Base-by-base conservation (phyloP, 345 rosid genomes). In the Dovyalis caffra region DNA sequence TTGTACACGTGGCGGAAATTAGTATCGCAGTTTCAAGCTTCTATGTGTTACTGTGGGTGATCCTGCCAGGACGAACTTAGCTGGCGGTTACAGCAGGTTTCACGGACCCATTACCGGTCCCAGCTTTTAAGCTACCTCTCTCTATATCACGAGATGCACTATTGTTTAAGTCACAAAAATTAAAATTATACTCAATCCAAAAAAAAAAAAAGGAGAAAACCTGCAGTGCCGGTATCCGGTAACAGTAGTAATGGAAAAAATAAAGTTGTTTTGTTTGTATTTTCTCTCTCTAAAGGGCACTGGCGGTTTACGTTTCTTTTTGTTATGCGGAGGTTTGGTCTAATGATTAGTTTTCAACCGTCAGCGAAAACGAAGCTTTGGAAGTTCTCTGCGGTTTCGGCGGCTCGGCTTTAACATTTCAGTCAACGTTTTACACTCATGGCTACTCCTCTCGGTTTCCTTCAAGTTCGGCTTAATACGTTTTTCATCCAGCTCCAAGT, bases 291-390 rank as follows among this genome's bases (percentile, higher is more conserved):
- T 15, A 32, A 15, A 40, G 10, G 35, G 37, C 66, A 68, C 40
- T 47, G 72, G 76, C 10, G 67, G 20, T 18, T 4, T 43, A 21
- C 47, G 51, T 29, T n/a, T 53, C 34, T 23, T 14, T 53, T 38
- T 38, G 79, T 79, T 66, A 78, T 72, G 73, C 64, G 81, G 88
- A 80, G 89, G 90, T 67, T n/a, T 77, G 81, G 86, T 76, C 80
- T 77, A 82, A 90, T 90, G 83, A 89, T 92, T 90, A 83, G 82
- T 74, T 77, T 80, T 70, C 76, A 70, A 74, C 78, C 81, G 80
- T 81, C 87, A 84, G 82, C 86, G 85, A 82, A 79, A 83, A 80
- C 77, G 83, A 82, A 51, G 69, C 66, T 10, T 33, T 45, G 34
- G 45, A 63, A 56, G 18, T 32, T 23, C n/a, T 5, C 80, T 77